A percentile compares a stretch with the other conserved stretches of the same genome.
Conservation (phyloP, 495 filamentous ascomycete species). For the Podospora pseudocomata region DNA sequence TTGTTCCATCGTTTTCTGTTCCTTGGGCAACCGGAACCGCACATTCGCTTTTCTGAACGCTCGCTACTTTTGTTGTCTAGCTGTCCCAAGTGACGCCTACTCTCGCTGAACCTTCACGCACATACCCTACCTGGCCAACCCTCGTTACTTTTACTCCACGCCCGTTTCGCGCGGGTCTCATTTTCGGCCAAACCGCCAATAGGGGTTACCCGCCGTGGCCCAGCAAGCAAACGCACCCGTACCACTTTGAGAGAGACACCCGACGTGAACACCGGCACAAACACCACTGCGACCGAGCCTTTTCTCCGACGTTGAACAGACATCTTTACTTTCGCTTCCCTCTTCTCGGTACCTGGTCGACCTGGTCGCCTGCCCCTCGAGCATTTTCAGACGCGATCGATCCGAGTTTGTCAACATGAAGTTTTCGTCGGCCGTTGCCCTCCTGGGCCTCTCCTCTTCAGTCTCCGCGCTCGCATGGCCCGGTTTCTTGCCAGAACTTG, state of each 20-base stretch:
- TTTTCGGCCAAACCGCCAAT: slow-evolving; percentile 26
- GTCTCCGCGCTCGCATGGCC: slow-evolving; percentile 35
- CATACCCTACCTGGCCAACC: slow-evolving; percentile 4
- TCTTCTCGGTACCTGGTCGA: background rate
- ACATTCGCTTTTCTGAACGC: slow-evolving; percentile 22
- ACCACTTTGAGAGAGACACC: slow-evolving; percentile 16
- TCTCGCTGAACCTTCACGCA: background rate
- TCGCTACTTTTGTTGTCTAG: slow-evolving; percentile 14
- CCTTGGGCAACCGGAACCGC: slow-evolving; percentile 26
- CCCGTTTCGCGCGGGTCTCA: slow-evolving; percentile 23
- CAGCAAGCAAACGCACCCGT: slow-evolving; percentile 24
- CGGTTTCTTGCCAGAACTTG: slow-evolving; percentile 37
- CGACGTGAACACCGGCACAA: slow-evolving; percentile 17
- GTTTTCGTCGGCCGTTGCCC: slow-evolving; percentile 32
- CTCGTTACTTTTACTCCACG: slow-evolving; percentile 13
- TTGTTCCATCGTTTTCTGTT: slow-evolving; percentile 19
- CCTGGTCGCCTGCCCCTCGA: background rate
- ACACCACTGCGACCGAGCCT: slow-evolving; percentile 15
- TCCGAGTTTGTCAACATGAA: slow-evolving; percentile 24
- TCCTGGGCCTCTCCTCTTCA: slow-evolving; percentile 34
- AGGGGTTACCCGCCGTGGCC: slow-evolving; percentile 23
- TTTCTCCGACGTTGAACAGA: slow-evolving; percentile 29
- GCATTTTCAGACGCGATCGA: background rate
- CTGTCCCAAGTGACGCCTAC: slow-evolving; percentile 1
- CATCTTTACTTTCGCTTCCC: slow-evolving; percentile 1